Conservation (phyloP, 1,284 basidiomycete genomes). For the Phenoliferia sp. region DNA sequence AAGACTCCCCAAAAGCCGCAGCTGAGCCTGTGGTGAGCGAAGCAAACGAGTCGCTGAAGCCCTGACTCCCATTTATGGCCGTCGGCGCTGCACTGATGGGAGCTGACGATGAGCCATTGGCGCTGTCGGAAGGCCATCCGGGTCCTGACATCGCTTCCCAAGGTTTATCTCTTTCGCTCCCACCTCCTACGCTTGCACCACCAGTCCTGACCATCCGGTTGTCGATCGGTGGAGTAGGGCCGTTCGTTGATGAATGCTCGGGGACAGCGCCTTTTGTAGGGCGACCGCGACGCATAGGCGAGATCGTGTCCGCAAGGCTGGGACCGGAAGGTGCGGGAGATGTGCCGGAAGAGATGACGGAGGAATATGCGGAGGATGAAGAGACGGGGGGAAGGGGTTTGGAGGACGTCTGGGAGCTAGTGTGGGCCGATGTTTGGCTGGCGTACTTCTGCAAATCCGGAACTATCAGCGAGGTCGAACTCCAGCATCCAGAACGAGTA, state of each 20-base stretch:
- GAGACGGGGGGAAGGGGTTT: too few species aligned
- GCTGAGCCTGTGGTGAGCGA: neutral
- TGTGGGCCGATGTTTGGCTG: neutral
- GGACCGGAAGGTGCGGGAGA: neutral
- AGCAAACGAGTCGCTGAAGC: constrained; percentile 22
- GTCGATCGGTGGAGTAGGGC: neutral
- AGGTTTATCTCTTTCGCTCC: neutral
- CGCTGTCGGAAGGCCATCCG: neutral
- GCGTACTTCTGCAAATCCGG: constrained; percentile 29
- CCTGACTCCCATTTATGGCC: neutral
- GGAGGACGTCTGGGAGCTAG: constrained; percentile 10
- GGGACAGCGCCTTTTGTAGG: constrained; percentile 33
- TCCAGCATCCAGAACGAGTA: neutral
- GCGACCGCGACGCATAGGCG: constrained; percentile 44
- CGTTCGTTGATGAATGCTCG: too few species aligned
- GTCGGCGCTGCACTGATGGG: neutral
- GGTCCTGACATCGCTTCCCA: neutral
- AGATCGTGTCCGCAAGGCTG: constrained; percentile 34
- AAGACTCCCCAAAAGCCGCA: neutral
- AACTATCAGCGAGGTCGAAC: neutral
- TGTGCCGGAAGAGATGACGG: constrained; percentile 10
- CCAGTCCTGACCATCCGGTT: neutral
- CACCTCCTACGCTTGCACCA: neutral
- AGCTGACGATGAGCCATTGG: neutral
- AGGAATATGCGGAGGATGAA: constrained; percentile 6